Base-by-base conservation (phyloP, 768 basidiomycete species). In the Amanita inopinata region DNA sequence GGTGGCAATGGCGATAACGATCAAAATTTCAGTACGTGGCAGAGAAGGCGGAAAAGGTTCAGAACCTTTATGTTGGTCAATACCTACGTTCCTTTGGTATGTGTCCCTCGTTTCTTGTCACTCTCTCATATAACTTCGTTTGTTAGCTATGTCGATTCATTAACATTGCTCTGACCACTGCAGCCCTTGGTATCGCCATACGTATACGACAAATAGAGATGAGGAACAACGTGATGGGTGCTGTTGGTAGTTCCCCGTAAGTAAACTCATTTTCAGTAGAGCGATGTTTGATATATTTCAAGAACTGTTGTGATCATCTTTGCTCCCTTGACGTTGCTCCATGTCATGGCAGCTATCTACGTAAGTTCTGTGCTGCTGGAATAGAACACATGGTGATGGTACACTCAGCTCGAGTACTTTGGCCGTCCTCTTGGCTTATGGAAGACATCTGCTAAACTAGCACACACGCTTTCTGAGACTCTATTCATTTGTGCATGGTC, bases 401-500 rank as follows among this genome's bases (percentile, higher is more conserved):
- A n/a, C n/a, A n/a, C 22, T 43, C 54, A 92, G 89, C 69, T 91
- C 44, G 91, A 94, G 62, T 96, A 96, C 62, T 92, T 92, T 54
- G 85, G 91, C 30, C 78, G 83, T 25, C 91, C 92, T 4, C 65
- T 94, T 17, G 92, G 91, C n/a, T 66, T 94, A 22, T 94, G 92
- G 92, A 72, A 75, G 39, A 90, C 91, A 23, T 88, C 87, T 23
- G 78, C 69, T 38, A 93, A 93, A 61, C 74, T 92, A 27, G 77
- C 83, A 2, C 82, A 92, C 55, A 93, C 90, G 5, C 74, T 93
- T 23, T 73, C 79, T 34, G 92, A 94, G 66, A 83, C 91, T 33
- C 67, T 89, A 42, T 91, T 89, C 58, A 90, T 91, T 51, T 93
- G 90, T 61, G 76, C 83, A n/a, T 94, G 90, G 89, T 89, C 87